Evolutionary conservation across 768 basidiomycete species (phyloP), one percentile per base, ranked within the genome.

Genomic region (Kwoniella europaea): DNA sequence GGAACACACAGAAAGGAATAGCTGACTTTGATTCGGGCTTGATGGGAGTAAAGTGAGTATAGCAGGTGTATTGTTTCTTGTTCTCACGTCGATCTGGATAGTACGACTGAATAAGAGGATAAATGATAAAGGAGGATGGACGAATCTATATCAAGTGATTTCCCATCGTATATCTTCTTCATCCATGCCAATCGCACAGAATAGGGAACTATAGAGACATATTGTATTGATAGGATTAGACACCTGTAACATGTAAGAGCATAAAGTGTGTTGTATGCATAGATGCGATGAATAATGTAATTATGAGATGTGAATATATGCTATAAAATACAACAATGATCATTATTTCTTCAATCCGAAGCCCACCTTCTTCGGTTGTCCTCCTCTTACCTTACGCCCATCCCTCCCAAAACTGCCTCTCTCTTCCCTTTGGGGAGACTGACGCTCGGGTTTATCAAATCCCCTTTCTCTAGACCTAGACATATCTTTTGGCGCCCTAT

Each of bases 21-120:
- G 35, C 35, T 35, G 35, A 35, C 7, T 35, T 7, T 35, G 35
- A 35, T 35, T 7, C 35, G 35, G 35, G 35, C 35, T 35, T 35
- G 35, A 7, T 35, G 35, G 35, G 35, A 35, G 7, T 35, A 35
- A 16, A 71, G 70, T 71, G 22, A 15, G 24, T n/a, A 62, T 71
- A 10, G 70, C 70, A 18, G 41, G 54, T 12, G 22, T 35, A n/a
- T 29, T 72, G 15, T 68, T 72, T 43, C 12, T 64, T 9, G 27
- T 52, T 10, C 62, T 72, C 9, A 72, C 60, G 2, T 18, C 60
- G 18, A 46, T 68, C 10, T 72, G 71, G 71, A n/a, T 72, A 2
- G n/a, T 43, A 20, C 41, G 71, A 18, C 44, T 72, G 13, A 55
- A 68, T 42, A 35, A 20, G 13, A 55, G 69, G 13, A 54, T 65